Percentiles rank a stretch among this genome's conserved stretches.
Evolutionary conservation across 331 rosid species (phyloP).

Genomic region (Acacia pycnantha): DNA sequence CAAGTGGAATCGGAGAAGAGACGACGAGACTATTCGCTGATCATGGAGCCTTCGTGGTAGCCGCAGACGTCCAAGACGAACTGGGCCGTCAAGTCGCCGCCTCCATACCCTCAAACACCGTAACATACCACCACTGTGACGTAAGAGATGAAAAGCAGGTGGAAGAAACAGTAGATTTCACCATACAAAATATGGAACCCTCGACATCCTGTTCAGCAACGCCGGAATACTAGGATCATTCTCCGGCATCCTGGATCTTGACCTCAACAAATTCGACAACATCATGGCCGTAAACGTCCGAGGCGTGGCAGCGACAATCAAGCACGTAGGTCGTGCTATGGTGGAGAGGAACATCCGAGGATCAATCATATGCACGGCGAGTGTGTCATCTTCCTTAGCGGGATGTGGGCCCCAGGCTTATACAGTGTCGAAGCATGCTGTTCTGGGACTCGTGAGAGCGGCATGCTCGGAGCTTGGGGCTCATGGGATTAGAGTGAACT

Average conservation of each 20-base stretch:
- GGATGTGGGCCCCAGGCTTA: not conserved
- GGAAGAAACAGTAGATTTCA: not conserved
- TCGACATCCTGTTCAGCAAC: not conserved
- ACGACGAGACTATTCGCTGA: not conserved
- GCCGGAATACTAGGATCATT: not conserved
- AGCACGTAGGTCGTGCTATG: not conserved
- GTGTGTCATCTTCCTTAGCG: not conserved
- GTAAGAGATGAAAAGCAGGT: not conserved
- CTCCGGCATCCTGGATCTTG: not conserved
- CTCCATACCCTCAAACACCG: not conserved
- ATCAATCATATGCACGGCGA: not conserved
- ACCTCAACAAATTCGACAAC: not conserved
- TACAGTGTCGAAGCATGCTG: not conserved
- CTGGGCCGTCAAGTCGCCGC: not conserved
- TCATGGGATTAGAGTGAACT: not conserved
- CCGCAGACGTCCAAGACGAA: not conserved
- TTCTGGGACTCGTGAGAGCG: not conserved
- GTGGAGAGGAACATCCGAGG: not conserved
- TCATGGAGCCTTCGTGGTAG: not conserved
- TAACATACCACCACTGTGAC: not conserved
- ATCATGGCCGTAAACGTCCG: not conserved
- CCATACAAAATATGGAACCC: not conserved
- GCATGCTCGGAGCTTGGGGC: not conserved
- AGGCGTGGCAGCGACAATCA: not conserved
- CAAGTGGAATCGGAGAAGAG: not conserved